Evolutionary conservation across 306 rosid species (phyloP), one percentile per base, ranked within the genome.

Genomic region (Vigna mungo): DNA sequence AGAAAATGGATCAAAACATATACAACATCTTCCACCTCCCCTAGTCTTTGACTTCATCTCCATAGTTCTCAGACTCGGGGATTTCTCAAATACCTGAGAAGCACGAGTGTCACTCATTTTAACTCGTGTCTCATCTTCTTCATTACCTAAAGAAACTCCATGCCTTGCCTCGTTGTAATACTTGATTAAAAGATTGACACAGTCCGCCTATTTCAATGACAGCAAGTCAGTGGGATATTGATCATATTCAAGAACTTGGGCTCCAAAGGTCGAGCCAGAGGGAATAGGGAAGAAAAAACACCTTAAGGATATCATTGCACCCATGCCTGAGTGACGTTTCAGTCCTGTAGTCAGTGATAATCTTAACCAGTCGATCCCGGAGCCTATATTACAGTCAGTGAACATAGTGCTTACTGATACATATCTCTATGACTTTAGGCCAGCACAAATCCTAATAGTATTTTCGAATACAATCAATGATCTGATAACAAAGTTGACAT

Each of bases 11-110:
- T 95, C 95, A 67, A 95, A 95, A 86, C 99, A 95, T 78, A 95
- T 92, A 87, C 99, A 95, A 82, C 99, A 95, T 85, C 99, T 87
- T 82, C 92, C 91, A 25, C 99, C 97, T 65, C 99, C 99, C 82
- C 88, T 78, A 14, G 91, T 87, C 90, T 89, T 95, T 10, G 99
- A 92, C 78, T 92, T 92, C 71, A 85, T 82, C 75, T 80, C 92
- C 77, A 78, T 76, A 75, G 80, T 74, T 84, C 89, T 84, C 83
- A 79, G 71, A 77, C 83, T 81, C 1, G 43, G 39, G 62, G 92
- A 82, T 80, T 85, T 90, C 78, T 92, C 94, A 46, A 74, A 78
- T 30, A 34, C 70, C 48, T 88, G 93, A 83, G 87, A 86, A 47
- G 86, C 71, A 74, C 68, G 85, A 67, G 72, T 52, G 39, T 88